Evolutionary conservation across 202 grass and related monocot genomes (phyloP).

Genomic region (Bolboschoenoplectus hybrid): DNA sequence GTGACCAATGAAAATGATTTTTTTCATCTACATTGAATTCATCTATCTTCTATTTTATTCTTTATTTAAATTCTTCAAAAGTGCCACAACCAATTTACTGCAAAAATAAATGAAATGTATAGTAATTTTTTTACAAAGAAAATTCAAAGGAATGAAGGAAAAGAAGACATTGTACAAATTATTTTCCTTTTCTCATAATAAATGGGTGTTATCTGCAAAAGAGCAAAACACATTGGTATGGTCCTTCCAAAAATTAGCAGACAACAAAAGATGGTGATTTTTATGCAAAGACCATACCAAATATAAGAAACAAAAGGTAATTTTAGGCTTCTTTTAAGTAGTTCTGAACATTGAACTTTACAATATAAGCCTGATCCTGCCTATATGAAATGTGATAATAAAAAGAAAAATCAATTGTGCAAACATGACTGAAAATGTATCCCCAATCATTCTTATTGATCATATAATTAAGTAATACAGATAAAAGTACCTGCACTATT

Average conservation of each 20-base stretch:
- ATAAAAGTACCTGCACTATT: not conserved
- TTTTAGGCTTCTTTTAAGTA: not conserved
- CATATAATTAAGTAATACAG: not conserved
- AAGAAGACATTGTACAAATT: not conserved
- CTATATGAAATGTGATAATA: not conserved
- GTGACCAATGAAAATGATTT: not conserved
- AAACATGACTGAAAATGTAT: constrained; percentile 9
- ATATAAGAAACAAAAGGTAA: constrained; percentile 13
- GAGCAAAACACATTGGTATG: not conserved
- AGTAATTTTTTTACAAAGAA: not conserved
- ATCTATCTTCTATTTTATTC: not conserved
- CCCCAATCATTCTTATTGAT: not conserved
- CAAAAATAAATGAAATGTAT: not conserved
- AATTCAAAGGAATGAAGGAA: not conserved
- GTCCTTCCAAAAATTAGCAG: not conserved
- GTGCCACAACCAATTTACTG: not conserved
- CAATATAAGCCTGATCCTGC: not conserved
- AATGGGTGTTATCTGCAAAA: constrained; percentile 13
- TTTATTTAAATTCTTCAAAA: not conserved
- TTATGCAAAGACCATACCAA: not conserved
- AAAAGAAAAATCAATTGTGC: not conserved
- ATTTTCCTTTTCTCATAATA: not conserved
- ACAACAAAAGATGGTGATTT: not conserved
- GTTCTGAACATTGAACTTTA: not conserved
- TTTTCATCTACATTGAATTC: constrained; percentile 5